A percentile compares a stretch with the other conserved stretches of the same genome.
phyloP scores from a whole-genome alignment of 108 stramenopile genomes.

The Cyclotella kingstonii region DNA sequence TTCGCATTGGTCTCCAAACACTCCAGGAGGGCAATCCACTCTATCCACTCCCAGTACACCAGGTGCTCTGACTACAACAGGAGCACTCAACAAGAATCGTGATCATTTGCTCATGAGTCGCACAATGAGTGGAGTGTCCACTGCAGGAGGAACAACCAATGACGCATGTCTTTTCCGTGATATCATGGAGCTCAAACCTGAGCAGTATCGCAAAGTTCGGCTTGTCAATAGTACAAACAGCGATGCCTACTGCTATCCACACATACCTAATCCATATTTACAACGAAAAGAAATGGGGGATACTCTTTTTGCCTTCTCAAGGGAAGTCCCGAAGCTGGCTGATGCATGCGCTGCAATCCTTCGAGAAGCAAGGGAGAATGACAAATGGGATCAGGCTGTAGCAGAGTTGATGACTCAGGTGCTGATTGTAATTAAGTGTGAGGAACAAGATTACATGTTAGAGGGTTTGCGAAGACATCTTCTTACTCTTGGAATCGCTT shows the following conservation, averaged over 20 bases:
- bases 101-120: constrained; percentile 32
- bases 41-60: constrained; percentile 28
- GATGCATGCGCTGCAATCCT: constrained; percentile 61
- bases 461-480: constrained; percentile 70
- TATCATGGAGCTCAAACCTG: constrained; percentile 58
- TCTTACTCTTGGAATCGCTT: constrained; percentile 61
- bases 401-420: constrained; percentile 77
- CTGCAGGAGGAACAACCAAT: constrained; percentile 5
- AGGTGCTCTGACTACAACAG: too few species aligned
- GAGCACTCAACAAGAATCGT: constrained; percentile 13
- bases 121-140: constrained; percentile 29
- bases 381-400: constrained; percentile 78
- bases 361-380: constrained; percentile 57
- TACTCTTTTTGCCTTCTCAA: constrained; percentile 61
- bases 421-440: constrained; percentile 65
- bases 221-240: background rate
- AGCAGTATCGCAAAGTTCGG: constrained; percentile 69
- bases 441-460: constrained; percentile 56
- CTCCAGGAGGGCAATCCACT: constrained; percentile 32
- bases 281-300: constrained; percentile 79
- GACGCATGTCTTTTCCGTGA: constrained; percentile 27
- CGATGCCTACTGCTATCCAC: constrained; percentile 55
- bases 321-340: constrained; percentile 54
- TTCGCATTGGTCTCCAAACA: constrained; percentile 41
- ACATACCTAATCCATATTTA: constrained; percentile 63